phyloP scores from a whole-genome alignment of 1,139 yeast genomes.

The Yamadazyma diddensiae region DNA sequence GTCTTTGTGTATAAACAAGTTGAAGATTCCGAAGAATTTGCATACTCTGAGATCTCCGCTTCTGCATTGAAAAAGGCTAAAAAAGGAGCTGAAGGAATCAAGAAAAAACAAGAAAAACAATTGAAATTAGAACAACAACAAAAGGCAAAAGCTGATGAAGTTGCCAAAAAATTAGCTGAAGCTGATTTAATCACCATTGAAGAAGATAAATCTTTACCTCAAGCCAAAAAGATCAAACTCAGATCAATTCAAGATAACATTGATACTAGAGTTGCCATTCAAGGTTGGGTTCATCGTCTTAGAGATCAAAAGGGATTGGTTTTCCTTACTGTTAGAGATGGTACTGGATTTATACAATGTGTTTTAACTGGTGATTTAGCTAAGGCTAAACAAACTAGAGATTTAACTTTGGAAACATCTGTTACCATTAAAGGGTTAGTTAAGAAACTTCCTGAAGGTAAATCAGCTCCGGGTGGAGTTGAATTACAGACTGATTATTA shows the following conservation, averaged over 20 bases:
- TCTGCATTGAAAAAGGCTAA: conserved; percentile 94
- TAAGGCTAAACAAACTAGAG: conserved; percentile 78
- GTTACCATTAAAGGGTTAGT: conserved; percentile 77
- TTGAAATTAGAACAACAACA: conserved; percentile 61
- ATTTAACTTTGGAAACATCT: conserved; percentile 86
- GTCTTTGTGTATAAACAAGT: conserved; percentile 63
- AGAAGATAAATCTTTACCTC: conserved; percentile 72
- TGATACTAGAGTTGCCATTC: conserved; percentile 66
- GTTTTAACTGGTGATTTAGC: conserved; percentile 91
- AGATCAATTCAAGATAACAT: conserved; percentile 48
- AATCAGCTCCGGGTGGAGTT: conserved; percentile 96
- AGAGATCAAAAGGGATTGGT: conserved; percentile 91
- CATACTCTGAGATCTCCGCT: conserved; percentile 78
- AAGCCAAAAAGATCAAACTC: conserved; percentile 68
- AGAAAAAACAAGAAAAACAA: conserved; percentile 85
- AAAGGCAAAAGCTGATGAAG: conserved; percentile 60
- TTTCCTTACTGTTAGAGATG: conserved; percentile 91
- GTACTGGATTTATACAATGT: conserved; percentile 86
- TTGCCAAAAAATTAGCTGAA: conserved; percentile 71
- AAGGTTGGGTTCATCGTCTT: conserved; percentile 96
- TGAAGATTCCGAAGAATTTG: conserved; percentile 53
- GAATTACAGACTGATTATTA: conserved; percentile 90
- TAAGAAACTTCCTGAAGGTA: conserved; percentile 88
- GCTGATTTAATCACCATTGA: conserved; percentile 66
- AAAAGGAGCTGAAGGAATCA: conserved; percentile 90